Conservation (phyloP, 768 basidiomycete species). For the Leccinum broughii region DNA sequence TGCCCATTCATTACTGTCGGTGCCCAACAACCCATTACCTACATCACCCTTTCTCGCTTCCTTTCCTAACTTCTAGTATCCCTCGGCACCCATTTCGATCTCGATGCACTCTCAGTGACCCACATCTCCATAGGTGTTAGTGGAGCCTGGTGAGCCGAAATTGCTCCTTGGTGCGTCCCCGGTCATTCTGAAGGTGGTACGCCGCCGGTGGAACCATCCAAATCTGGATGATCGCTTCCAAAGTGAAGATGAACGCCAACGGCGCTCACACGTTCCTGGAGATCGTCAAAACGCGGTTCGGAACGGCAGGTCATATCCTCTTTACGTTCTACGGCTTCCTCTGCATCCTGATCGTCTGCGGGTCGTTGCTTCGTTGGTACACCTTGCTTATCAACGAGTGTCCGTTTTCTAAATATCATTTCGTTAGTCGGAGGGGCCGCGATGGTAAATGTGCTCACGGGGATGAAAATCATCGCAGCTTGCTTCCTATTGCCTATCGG, state of each 20-base stretch:
- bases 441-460: slow-evolving; percentile 45
- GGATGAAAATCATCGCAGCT: slow-evolving; percentile 46
- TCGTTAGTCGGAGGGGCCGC: slow-evolving; percentile 44
- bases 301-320: slow-evolving; percentile 45
- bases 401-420: neutral
- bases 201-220: slow-evolving; percentile 54
- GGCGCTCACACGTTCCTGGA: slow-evolving; percentile 59
- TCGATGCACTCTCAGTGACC: neutral
- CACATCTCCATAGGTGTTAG: slow-evolving; percentile 38
- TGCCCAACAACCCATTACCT: slow-evolving; percentile 23
- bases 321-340: slow-evolving; percentile 55
- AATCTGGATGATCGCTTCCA: slow-evolving; percentile 51
- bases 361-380: slow-evolving; percentile 47
- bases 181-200: slow-evolving; percentile 41
- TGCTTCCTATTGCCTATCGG: slow-evolving; percentile 48
- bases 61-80: slow-evolving; percentile 30
- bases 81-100: slow-evolving; percentile 6
- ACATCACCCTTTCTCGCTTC: slow-evolving; percentile 26
- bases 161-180: neutral
- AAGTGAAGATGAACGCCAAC: slow-evolving; percentile 61
- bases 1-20: slow-evolving; percentile 36
- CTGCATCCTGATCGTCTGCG: slow-evolving; percentile 51
- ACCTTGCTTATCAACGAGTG: neutral
- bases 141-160: slow-evolving; percentile 43
- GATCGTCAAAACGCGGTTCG: slow-evolving; percentile 52